Percentiles rank a stretch among this genome's conserved stretches.
Evolutionary conservation across 495 filamentous ascomycete species (phyloP).

Genomic region (Aspergillus panamensis): DNA sequence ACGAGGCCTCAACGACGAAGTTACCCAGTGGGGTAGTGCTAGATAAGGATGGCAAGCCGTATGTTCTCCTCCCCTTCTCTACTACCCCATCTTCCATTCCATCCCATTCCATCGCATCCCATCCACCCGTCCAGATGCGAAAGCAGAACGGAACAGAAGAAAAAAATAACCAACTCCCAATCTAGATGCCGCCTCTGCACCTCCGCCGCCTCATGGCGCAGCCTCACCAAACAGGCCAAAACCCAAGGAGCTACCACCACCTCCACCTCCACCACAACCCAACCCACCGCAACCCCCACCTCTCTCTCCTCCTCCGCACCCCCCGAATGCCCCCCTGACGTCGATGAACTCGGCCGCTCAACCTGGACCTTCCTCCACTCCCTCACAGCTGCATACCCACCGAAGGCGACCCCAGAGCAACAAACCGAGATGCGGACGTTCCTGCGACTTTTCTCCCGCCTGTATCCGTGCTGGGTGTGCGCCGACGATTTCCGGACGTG

Average conservation of each 20-base stretch:
- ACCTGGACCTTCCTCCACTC: conserved; percentile 94
- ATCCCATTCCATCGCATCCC: background rate
- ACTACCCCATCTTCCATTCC: background rate
- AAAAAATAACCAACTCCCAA: conserved; percentile 13
- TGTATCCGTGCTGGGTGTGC: conserved; percentile 95
- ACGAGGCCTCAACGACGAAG: conserved; percentile 33
- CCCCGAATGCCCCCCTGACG: conserved; percentile 53
- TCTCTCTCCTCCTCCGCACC: background rate
- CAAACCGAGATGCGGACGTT: conserved; percentile 77
- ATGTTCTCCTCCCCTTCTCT: conserved; percentile 34
- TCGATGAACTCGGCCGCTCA: conserved; percentile 76
- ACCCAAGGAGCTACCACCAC: conserved; percentile 12
- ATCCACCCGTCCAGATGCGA: background rate
- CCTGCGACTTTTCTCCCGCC: conserved; percentile 68
- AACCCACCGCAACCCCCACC: conserved; percentile 17
- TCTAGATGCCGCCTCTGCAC: conserved; percentile 85
- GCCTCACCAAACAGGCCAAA: conserved; percentile 59
- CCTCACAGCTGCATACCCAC: conserved; percentile 82
- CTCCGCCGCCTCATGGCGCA: conserved; percentile 64
- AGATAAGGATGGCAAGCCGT: conserved; percentile 96
- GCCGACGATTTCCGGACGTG: conserved; percentile 86
- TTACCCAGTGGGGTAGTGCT: conserved; percentile 79
- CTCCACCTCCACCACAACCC: conserved; percentile 6
- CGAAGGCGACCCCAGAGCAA: conserved; percentile 56
- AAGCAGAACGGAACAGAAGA: background rate